phyloP scores from a whole-genome alignment of 225 moss, liverwort and hornwort species.

The Sphagnum contortum region DNA sequence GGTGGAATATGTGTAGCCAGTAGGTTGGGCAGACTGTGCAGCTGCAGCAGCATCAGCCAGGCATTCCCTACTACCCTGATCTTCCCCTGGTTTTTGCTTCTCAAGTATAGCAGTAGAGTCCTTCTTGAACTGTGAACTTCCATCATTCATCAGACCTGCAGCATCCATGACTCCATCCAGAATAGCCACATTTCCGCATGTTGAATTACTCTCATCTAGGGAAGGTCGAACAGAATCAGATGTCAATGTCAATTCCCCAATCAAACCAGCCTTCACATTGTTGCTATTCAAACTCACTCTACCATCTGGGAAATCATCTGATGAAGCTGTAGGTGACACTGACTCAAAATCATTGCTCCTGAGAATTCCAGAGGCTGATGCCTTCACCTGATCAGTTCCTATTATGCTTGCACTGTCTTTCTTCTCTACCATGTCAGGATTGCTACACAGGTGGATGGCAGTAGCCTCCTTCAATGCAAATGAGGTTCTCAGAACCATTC shows the following conservation, averaged over 20 bases:
- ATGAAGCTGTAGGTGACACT: not conserved
- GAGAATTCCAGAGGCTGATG: too few species aligned
- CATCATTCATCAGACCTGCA: constrained; percentile 6
- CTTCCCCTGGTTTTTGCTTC: constrained; percentile 25
- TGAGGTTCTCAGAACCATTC: constrained; percentile 30
- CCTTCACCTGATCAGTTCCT: too few species aligned
- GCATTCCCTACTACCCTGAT: constrained; percentile 13
- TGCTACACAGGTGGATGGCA: not conserved
- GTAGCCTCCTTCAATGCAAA: constrained; percentile 4
- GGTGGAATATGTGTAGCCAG: constrained; percentile 90
- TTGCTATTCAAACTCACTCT: not conserved
- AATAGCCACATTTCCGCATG: too few species aligned
- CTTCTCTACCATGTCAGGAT: not conserved
- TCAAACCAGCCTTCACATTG: too few species aligned
- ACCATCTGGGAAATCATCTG: constrained; percentile 1
- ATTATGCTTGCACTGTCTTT: constrained; percentile 1
- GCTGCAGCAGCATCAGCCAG: constrained; percentile 91
- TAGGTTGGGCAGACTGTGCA: constrained; percentile 96
- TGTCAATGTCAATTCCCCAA: too few species aligned
- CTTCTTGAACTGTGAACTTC: not conserved
- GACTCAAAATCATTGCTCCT: constrained; percentile 4
- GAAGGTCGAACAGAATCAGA: too few species aligned
- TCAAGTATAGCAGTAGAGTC: not conserved
- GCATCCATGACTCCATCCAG: too few species aligned
- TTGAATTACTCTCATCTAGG: too few species aligned